Evolutionary conservation across 768 basidiomycete genomes (phyloP), one percentile per base, ranked within the genome.

Genomic region (Phylloporus sp.): DNA sequence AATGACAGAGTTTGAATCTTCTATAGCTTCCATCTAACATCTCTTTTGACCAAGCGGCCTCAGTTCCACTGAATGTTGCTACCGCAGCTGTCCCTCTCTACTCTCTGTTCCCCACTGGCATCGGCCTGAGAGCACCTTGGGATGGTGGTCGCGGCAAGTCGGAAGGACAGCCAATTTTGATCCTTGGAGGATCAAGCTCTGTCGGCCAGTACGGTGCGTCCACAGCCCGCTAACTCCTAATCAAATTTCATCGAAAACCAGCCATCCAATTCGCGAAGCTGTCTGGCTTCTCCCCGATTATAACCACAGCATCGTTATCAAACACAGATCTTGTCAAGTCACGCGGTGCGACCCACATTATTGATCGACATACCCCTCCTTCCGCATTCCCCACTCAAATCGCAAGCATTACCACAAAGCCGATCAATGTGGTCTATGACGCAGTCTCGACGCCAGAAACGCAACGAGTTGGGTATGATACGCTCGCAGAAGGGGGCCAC

Each of bases 241-340:
- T n/a, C 34, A n/a, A n/a, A n/a, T n/a, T n/a, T n/a, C n/a, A n/a
- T n/a, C 34, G 2, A 20, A 29, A 59, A 63, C 24, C 22, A 68
- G 70, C 54, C n/a, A 68, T 73, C 36, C 73, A 73, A 54, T 62
- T 72, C 12, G 63, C 70, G 6, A 59, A 38, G 23, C 55, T 72
- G 24, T 72, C 71, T 5, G 70, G 66, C 3, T 71, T 73, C 40
- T 70, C 62, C 10, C 68, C 68, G 0, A 71, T 76, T 35, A 67
- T 75, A 36, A 66, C 72, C 13, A 76, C 76, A 0, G 69, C 76
- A 6, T 75, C 76, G 2, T 46, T 56, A 16, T 63, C 66, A 40
- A 72, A 75, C 51, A 48, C 61, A 0, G 63, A 54, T 10, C 61
- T 64, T 27, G 62, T 75, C 11, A 65, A 63, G 40, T 65, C 68